Base-by-base conservation (phyloP, 208 protist species). In the Lotmaria passim region DNA sequence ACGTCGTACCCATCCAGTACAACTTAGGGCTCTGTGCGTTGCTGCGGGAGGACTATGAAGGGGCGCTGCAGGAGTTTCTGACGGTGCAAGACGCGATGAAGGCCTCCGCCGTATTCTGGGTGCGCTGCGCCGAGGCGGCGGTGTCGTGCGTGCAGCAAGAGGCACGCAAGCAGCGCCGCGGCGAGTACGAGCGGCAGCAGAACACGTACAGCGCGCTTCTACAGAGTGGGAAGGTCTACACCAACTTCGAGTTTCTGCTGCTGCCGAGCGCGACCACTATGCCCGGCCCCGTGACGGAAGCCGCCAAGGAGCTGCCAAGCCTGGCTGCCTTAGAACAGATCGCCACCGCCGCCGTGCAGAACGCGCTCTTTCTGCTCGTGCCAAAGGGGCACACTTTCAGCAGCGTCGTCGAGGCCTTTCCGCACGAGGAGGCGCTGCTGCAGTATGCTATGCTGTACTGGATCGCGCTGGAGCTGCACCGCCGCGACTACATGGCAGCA, bases 21-120 rank as follows among this genome's bases (percentile, higher is more conserved):
- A 96, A 96, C 74, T 77, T 85, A 28, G 92, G 81, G 4, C 79
- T 96, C 39, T 96, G 89, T 67, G 86, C 84, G n/a, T 73, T 95
- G 46, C 74, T 94, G 17, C 83, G 86, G 43, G 86, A 84, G 44
- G 86, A 94, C 69, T 88, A 87, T 72, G 82, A 89, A 14, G 83
- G 78, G 26, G 91, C 91, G 28, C 82, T 93, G 55, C 55, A 80
- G 24, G 73, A 86, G 70, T 85, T 96, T 58, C 71, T 93, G n/a
- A 60, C 75, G 1, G 76, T 93, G 48, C 89, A 94, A 67, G 83
- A 91, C 30, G 63, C 79, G 24, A 93, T 96, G 85, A 81, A 82
- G 64, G 63, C 75, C 3, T 94, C 89, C 44, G 73, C 89, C 12
- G 48, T 93, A 23, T 94, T 91, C 78, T 96, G 91, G 89, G 79